Percentiles rank a stretch among this genome's conserved stretches.
phyloP scores from a whole-genome alignment of 129 eudicot genomes.

The Artemisia argyi region DNA sequence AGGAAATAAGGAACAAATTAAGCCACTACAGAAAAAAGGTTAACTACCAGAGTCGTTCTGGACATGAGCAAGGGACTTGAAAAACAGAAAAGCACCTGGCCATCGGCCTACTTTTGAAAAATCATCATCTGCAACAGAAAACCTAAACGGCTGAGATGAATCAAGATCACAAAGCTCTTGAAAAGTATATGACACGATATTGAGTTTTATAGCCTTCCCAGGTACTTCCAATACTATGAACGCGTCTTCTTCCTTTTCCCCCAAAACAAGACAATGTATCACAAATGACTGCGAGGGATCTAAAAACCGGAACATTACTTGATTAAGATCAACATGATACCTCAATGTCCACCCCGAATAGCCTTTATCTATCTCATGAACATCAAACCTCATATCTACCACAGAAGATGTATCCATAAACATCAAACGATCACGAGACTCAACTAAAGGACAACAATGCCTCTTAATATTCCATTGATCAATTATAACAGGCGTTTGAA shows the following conservation, averaged over 20 bases:
- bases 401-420: slow-evolving; percentile 27
- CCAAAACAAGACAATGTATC: slow-evolving; percentile 32
- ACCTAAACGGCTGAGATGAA: slow-evolving; percentile 12
- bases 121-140: slow-evolving; percentile 32
- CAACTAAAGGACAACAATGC: slow-evolving; percentile 39
- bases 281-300: background rate
- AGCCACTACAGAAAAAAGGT: slow-evolving; percentile 1
- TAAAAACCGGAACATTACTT: background rate
- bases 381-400: slow-evolving; percentile 18
- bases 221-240: slow-evolving; percentile 43
- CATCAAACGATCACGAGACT: slow-evolving; percentile 47
- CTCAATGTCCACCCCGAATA: slow-evolving; percentile 33
- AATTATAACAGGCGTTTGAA: slow-evolving; percentile 25
- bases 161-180: slow-evolving; percentile 36
- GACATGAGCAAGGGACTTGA: slow-evolving; percentile 35
- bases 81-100: slow-evolving; percentile 38
- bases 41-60: background rate
- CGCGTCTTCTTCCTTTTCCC: slow-evolving; percentile 37
- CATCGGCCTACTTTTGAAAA: slow-evolving; percentile 36
- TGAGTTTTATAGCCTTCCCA: slow-evolving; percentile 38
- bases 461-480: slow-evolving; percentile 20
- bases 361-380: slow-evolving; percentile 38
- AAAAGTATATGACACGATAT: slow-evolving; percentile 31
- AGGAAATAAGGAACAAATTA: slow-evolving; percentile 16
- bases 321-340: slow-evolving; percentile 37